Conservation (phyloP, 2,329 filamentous ascomycete genomes). For the Cadophora sp. region DNA sequence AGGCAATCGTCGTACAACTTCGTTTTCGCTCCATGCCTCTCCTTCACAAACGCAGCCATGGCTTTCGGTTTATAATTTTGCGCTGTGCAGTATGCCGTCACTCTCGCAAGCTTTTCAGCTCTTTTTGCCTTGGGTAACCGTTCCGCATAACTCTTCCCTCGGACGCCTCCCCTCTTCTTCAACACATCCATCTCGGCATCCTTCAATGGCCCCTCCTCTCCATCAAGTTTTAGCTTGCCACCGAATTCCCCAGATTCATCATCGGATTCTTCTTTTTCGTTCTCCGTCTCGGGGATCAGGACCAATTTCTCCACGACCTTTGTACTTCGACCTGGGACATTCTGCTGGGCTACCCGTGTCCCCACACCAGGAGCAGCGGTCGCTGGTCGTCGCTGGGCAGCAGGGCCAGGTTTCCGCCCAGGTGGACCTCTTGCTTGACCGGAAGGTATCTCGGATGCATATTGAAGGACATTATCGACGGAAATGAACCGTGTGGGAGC, state of each 20-base stretch:
- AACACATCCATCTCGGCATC: constrained; percentile 73
- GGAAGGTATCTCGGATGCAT: constrained; percentile 93
- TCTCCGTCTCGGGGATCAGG: constrained; percentile 81
- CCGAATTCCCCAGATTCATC: constrained; percentile 59
- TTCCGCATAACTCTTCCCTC: constrained; percentile 92
- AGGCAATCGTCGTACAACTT: constrained; percentile 98
- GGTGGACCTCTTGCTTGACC: constrained; percentile 82
- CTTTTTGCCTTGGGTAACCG: constrained; percentile 86
- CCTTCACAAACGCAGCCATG: constrained; percentile 87
- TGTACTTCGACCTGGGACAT: constrained; percentile 83
- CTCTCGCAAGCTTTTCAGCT: constrained; percentile 83
- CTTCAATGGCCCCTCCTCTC: constrained; percentile 69
- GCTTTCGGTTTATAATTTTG: constrained; percentile 90
- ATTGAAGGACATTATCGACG: constrained; percentile 94
- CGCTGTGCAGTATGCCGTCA: constrained; percentile 96
- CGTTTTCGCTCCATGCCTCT: constrained; percentile 86
- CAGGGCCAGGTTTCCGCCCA: constrained; percentile 54
- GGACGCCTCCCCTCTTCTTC: constrained; percentile 65
- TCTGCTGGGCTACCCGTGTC: constrained; percentile 52
- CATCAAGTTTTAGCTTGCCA: constrained; percentile 54
- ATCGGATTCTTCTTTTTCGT: constrained; percentile 65
- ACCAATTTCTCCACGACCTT: constrained; percentile 99
- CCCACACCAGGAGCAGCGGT: constrained; percentile 50
- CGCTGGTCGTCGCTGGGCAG: constrained; percentile 55
- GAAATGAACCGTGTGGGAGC: constrained; percentile 77